Base-by-base conservation (phyloP, 192 early-diverging fungal species). In the Umbelopsis isabellina region DNA sequence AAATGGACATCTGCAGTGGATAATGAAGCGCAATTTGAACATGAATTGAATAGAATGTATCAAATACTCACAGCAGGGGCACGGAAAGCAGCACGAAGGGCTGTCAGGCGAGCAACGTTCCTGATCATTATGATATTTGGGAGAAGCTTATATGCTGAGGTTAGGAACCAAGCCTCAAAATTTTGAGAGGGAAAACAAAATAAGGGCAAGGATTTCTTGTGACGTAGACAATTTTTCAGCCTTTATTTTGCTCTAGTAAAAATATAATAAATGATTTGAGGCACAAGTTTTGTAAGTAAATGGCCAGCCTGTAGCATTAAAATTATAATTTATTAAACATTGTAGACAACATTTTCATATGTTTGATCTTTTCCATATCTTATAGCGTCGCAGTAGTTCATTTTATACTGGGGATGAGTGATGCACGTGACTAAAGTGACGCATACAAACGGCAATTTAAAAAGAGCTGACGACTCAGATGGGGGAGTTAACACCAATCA, bases 101-200 rank as follows among this genome's bases (percentile, higher is more conserved):
- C 80, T 44, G 77, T 82, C 46, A 81, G 72, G 70, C 79, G 79
- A 77, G 74, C 75, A 72, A 84, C 74, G 79, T 82, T 82, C 77
- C 83, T 77, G 69, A 84, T 75, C 83, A 84, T 84, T 72, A 67
- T 78, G 69, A 69, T 77, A 61, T 61, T 68, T 46, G 37, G 25
- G 25, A 61, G 25, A 61, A 61, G 55, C 55, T 49, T 61, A 41
- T 41, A 61, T 61, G 55, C 55, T 61, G 55, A 61, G 30, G 55
- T 61, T 35, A 30, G 51, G 55, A 61, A 61, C 55, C 55, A 61
- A 61, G 55, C 55, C 55, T 61, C 55, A 61, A 61, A 35, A 1
- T 61, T 61, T 61, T 61, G 55, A 35, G 25, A 61, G 25, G 21
- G 55, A 61, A 61, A 61, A 61, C 55, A 61, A 61, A 61, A 61